These are phyloP conservation scores for Colletotrichum caudatum DNA, from an alignment of 2,329 filamentous ascomycete species.

Conservation along the genomic window DNA sequence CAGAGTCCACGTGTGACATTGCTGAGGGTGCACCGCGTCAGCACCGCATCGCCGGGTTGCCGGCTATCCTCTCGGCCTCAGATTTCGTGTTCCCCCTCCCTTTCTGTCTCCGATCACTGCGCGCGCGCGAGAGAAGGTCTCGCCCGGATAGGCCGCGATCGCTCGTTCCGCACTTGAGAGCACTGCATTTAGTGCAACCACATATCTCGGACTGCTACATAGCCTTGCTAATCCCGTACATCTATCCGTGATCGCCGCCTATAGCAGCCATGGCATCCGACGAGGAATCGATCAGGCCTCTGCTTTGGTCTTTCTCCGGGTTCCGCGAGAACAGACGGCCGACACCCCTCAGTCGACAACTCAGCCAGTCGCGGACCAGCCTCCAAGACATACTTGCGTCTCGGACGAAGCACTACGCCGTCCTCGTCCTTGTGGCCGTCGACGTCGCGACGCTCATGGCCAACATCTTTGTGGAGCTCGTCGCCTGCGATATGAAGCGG, in stretches of 20 bases:
- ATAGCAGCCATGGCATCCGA: conserved; percentile 30
- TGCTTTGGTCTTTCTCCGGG: conserved; percentile 39
- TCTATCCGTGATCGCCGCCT: background rate
- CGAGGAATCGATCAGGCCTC: conserved; percentile 33
- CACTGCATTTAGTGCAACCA: background rate
- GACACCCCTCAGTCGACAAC: conserved; percentile 34
- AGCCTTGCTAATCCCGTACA: background rate
- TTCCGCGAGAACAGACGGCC: conserved; percentile 37
- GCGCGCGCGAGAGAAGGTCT: background rate
- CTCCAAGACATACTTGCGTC: conserved; percentile 45
- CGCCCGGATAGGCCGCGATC: conserved; percentile 26
- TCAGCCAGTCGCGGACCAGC: conserved; percentile 34
- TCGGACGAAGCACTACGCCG: conserved; percentile 58
- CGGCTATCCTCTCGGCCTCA: conserved; percentile 25
- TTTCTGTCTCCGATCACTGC: background rate
- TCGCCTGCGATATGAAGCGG: conserved; percentile 60
- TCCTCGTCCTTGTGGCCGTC: conserved; percentile 58
- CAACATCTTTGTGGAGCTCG: conserved; percentile 62
- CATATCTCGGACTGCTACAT: background rate
- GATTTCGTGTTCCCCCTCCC: background rate
- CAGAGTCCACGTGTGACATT: conserved; percentile 36
- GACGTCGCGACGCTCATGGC: conserved; percentile 60
- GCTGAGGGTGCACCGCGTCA: conserved; percentile 38
- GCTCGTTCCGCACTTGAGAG: background rate
- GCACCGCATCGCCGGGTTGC: conserved; percentile 35